Evolutionary conservation across 2,329 filamentous ascomycete genomes (phyloP), one percentile per base, ranked within the genome.

Genomic region (Verticillium alfalfae): DNA sequence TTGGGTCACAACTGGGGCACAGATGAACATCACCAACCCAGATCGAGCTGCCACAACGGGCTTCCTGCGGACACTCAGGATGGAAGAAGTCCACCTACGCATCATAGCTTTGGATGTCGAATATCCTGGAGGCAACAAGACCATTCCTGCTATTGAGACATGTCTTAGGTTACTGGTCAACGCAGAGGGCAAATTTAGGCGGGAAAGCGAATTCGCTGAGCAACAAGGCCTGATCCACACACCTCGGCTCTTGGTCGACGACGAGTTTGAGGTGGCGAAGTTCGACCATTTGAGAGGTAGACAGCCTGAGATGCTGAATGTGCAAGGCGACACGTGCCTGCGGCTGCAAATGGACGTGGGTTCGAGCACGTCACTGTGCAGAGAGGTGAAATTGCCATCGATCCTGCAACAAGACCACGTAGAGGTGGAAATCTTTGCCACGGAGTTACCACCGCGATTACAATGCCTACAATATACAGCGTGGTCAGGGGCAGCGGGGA

Each of bases 171-270:
- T 52, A 18, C 10, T 52, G 45, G 18, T 22, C 45, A 52, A 22
- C 18, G n/a, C 45, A 52, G 45, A 52, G 2, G 45, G 45, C 45
- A 22, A 18, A 13, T 52, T 52, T 18, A 52, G 45, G 45, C 60
- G 22, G 22, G 71, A 73, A 3, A 67, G 60, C 12, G 69, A 72
- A 60, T 73, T 68, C 37, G 61, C 63, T 38, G 70, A 72, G 59
- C 64, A 69, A 2, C 59, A 67, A 31, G 71, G 70, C 9, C 52
- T 69, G 1, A 10, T 73, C n/a, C 8, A 52, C 18, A 52, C 45
- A 68, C 31, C 61, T 62, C 2, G 49, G 22, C 8, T 56, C 36
- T 0, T 58, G 38, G 34, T 56, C 54, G 26, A 62, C 22, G 41
- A 63, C 26, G 65, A 67, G 36, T 18, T 52, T 9, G 18, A 52